Evolutionary conservation across 208 protist genomes (phyloP), one percentile per base, ranked within the genome.

Genomic region (Phytomonas sp.): DNA sequence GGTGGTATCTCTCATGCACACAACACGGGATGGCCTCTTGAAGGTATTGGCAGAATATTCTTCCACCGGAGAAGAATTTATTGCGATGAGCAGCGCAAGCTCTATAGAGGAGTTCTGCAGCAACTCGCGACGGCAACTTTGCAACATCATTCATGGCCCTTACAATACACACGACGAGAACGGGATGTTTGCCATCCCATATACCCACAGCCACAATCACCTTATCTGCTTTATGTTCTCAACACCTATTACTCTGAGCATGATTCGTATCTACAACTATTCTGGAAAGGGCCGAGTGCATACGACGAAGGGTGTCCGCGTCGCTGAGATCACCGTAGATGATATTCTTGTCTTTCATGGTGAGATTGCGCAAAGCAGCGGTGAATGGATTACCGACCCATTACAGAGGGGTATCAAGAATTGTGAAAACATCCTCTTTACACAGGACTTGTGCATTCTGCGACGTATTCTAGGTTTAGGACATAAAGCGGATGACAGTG

Each of bases 241-340:
- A 26, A 63, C 70, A 33, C 63, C 66, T n/a, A 74, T 79, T 23
- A 82, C 77, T 2, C 30, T 97, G 2, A 91, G 88, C 4, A 84
- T 93, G 81, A 88, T 97, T 62, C 83, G 90, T 32, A 60, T 96
- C 30, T 76, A 89, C 77, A 98, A 98, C 76, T 98, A 98, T 76
- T 77, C 80, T 60, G 96, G 96, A 32, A 80, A 84, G 64, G 94
- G 88, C 32, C 84, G 95, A n/a, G 87, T 88, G 66, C 86, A 97
- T 73, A 88, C 85, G 1, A 86, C 45, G 37, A 86, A 95, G 33
- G 95, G 93, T 7, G 87, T 86, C 16, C 82, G 87, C 60, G 69
- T 88, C 33, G 68, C 94, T 6, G 93, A 97, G 72, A 84, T 97
- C 14, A 81, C 69, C 26, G 71, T 95, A 2, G 91, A 97, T 66